These are phyloP conservation scores for Scenedesmus sp. DNA, from an alignment of 163 green algal species.

Conservation along the genomic window DNA sequence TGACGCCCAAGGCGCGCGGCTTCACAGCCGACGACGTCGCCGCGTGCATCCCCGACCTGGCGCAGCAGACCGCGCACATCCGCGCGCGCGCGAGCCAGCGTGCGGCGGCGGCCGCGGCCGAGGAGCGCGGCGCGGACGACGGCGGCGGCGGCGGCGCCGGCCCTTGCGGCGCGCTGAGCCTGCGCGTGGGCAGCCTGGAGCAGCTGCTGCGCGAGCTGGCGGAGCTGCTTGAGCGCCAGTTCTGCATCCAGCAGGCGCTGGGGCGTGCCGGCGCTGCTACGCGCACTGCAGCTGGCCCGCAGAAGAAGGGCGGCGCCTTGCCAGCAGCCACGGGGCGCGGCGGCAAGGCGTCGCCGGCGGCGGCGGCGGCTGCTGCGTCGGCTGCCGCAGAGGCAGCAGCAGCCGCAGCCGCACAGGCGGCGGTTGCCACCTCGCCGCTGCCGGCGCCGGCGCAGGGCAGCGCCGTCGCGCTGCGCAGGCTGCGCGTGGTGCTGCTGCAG, in stretches of 20 bases:
- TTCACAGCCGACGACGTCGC: no score
- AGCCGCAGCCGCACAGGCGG: not conserved
- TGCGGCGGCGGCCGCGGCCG: no score
- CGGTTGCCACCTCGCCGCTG: no score
- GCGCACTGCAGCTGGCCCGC: not conserved
- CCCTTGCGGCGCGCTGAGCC: no score
- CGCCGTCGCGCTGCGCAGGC: not conserved
- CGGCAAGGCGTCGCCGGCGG: not conserved
- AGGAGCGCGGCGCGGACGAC: no score
- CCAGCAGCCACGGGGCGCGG: not conserved
- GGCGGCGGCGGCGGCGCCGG: no score
- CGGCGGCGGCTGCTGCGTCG: not conserved
- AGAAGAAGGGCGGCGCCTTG: not conserved
- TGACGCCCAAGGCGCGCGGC: no score
- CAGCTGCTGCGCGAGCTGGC: conserved; percentile 21
- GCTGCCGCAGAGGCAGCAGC: not conserved
- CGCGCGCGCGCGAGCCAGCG: no score
- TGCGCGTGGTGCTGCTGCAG: not conserved
- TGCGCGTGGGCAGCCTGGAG: conserved; percentile 2
- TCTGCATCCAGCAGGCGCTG: not conserved
- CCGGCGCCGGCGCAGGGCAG: not conserved
- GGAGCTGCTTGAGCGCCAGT: not conserved
- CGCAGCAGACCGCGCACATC: no score
- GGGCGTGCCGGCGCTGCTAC: not conserved
- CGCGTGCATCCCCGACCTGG: no score